Percentiles rank a stretch among this genome's conserved stretches.
These are phyloP conservation scores for Fragaria ananassa DNA, from an alignment of 306 rosid species.

Conservation along the genomic window DNA sequence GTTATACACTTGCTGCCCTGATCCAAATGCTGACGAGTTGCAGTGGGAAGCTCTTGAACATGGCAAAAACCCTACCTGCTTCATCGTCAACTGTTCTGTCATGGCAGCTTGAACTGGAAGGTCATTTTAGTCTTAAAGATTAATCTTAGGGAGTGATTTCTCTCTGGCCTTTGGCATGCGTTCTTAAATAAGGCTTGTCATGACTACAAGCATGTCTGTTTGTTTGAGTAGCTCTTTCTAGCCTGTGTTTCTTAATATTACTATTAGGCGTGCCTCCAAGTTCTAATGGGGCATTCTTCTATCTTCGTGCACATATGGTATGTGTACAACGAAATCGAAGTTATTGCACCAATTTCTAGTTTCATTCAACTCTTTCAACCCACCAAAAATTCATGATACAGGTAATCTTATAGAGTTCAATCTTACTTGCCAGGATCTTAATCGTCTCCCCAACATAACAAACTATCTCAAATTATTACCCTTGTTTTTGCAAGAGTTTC, in stretches of 20 bases:
- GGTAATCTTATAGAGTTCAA: too few species aligned
- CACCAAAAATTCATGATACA: neutral
- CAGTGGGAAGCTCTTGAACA: conserved; percentile 58
- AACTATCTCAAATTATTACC: too few species aligned
- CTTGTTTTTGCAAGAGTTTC: too few species aligned
- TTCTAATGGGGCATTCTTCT: neutral
- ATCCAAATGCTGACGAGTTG: conserved; percentile 44
- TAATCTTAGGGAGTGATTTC: neutral
- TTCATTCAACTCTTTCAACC: neutral
- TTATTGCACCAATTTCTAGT: neutral
- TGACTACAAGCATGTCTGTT: neutral
- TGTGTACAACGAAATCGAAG: neutral
- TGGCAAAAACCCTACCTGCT: conserved; percentile 45
- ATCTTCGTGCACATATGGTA: too few species aligned
- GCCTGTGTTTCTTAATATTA: neutral
- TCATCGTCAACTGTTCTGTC: conserved; percentile 72
- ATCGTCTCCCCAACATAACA: too few species aligned
- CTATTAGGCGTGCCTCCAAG: neutral
- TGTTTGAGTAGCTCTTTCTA: neutral
- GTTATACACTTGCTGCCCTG: conserved; percentile 60
- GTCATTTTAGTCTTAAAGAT: neutral
- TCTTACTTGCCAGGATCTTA: too few species aligned
- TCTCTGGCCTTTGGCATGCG: neutral
- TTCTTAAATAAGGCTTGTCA: conserved; percentile 1
- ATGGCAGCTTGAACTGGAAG: conserved; percentile 50